Evolutionary conservation across 2,329 filamentous ascomycete species (phyloP).

Genomic region (Fusarium sp.): DNA sequence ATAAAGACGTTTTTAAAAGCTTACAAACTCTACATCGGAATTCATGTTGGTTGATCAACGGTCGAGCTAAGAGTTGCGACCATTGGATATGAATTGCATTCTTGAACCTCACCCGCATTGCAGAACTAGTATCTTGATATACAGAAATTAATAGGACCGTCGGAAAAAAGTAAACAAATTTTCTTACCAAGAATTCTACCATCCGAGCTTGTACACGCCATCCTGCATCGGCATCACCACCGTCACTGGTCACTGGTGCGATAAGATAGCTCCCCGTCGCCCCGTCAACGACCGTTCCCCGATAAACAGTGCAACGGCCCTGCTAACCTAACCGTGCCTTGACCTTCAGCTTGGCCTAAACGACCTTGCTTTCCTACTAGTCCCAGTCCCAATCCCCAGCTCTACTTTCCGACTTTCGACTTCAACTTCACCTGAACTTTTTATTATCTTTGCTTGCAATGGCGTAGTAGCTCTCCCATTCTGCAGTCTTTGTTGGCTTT

Average conservation of each 20-base stretch:
- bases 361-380: conserved; percentile 33
- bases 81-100: neutral
- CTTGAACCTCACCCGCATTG: neutral
- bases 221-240: conserved; percentile 22
- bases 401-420: conserved; percentile 13
- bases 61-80: neutral
- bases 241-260: conserved; percentile 31
- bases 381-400: conserved; percentile 23
- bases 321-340: conserved; percentile 28
- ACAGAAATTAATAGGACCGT: neutral
- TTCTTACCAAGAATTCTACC: neutral
- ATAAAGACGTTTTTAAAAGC: neutral
- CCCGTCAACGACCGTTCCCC: conserved; percentile 41
- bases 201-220: conserved; percentile 21
- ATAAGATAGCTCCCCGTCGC: conserved; percentile 42
- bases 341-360: conserved; percentile 26
- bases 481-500: conserved; percentile 35
- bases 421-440: conserved; percentile 26
- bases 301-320: conserved; percentile 48
- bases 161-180: neutral
- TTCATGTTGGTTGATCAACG: conserved; percentile 13
- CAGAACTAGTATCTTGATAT: neutral
- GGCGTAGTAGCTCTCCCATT: conserved; percentile 35
- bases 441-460: conserved; percentile 37
- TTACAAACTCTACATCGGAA: neutral